Conservation (phyloP, 495 filamentous ascomycete genomes). For the Melanomma pulvis-pyrius region DNA sequence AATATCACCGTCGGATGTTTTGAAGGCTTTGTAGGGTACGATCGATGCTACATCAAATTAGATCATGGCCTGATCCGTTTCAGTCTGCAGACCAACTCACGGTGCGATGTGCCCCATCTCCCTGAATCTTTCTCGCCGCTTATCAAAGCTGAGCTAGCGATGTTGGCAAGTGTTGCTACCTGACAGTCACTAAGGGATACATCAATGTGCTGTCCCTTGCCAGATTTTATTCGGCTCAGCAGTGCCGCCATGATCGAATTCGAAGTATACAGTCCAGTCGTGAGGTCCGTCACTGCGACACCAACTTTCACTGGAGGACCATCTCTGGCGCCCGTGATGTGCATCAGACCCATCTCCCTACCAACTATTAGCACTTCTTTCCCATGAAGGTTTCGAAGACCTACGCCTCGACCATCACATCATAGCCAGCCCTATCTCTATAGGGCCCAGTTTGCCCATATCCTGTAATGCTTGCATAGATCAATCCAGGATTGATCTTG, state of each 20-base stretch:
- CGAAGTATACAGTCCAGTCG: slow-evolving; percentile 94
- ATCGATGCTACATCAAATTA: slow-evolving; percentile 70
- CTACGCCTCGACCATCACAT: slow-evolving; percentile 95
- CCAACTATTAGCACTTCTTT: neutral
- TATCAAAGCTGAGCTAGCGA: slow-evolving; percentile 89
- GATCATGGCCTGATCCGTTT: neutral
- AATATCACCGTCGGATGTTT: slow-evolving; percentile 89
- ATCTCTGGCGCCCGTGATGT: slow-evolving; percentile 87
- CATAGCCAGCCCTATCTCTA: slow-evolving; percentile 85
- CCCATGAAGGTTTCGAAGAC: slow-evolving; percentile 1
- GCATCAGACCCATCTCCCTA: slow-evolving; percentile 92
- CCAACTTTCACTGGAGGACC: slow-evolving; percentile 96
- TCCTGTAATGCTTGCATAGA: slow-evolving; percentile 72
- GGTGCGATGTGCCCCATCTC: slow-evolving; percentile 94
- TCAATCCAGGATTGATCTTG: slow-evolving; percentile 77
- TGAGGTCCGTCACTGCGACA: slow-evolving; percentile 94
- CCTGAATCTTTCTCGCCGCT: slow-evolving; percentile 86
- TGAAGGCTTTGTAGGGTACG: slow-evolving; percentile 90
- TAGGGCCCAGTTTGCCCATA: slow-evolving; percentile 95
- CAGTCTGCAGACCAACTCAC: slow-evolving; percentile 53
- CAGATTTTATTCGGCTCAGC: slow-evolving; percentile 66
- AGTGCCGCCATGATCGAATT: slow-evolving; percentile 96
- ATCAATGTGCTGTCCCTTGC: slow-evolving; percentile 89
- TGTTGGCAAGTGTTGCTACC: slow-evolving; percentile 87
- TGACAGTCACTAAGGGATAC: slow-evolving; percentile 90